A percentile compares a stretch with the other conserved stretches of the same genome.
These are phyloP conservation scores for Penicillium arizonense DNA, from an alignment of 495 filamentous ascomycete species.

Conservation along the genomic window DNA sequence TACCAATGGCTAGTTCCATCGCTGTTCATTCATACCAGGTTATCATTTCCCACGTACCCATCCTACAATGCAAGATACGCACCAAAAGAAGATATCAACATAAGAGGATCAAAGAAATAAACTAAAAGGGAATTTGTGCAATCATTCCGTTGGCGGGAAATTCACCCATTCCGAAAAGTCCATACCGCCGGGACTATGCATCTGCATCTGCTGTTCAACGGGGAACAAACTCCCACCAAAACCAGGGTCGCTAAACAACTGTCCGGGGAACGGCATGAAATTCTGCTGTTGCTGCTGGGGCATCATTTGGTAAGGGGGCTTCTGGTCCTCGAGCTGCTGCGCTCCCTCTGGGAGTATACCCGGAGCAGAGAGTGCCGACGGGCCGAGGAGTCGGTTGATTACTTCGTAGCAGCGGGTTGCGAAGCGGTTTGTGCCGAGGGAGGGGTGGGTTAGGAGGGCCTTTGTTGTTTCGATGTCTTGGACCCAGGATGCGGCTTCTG, in stretches of 20 bases:
- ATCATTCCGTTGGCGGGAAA: conserved; percentile 30
- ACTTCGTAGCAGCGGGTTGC: conserved; percentile 44
- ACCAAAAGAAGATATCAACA: background rate
- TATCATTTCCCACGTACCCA: background rate
- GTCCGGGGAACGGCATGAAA: conserved; percentile 42
- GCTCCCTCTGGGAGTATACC: background rate
- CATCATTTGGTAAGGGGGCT: conserved; percentile 7
- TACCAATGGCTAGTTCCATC: background rate
- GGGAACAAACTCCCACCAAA: conserved; percentile 40
- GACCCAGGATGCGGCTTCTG: conserved; percentile 43
- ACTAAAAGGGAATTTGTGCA: background rate
- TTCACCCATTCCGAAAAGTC: conserved; percentile 50
- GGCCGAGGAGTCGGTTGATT: conserved; percentile 41
- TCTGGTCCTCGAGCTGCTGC: conserved; percentile 10
- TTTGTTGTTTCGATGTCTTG: conserved; percentile 49
- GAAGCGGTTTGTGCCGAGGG: conserved; percentile 42
- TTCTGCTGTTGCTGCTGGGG: conserved; percentile 18
- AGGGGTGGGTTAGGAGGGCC: conserved; percentile 40
- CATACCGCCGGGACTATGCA: conserved; percentile 33
- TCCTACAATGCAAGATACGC: conserved; percentile 6
- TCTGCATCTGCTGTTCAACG: conserved; percentile 33
- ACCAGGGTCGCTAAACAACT: conserved; percentile 37
- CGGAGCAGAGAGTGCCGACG: conserved; percentile 21
- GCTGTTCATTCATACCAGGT: background rate
- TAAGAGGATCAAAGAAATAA: background rate